Evolutionary conservation across 768 basidiomycete genomes (phyloP).

Genomic region (Tephrocybe rancida): DNA sequence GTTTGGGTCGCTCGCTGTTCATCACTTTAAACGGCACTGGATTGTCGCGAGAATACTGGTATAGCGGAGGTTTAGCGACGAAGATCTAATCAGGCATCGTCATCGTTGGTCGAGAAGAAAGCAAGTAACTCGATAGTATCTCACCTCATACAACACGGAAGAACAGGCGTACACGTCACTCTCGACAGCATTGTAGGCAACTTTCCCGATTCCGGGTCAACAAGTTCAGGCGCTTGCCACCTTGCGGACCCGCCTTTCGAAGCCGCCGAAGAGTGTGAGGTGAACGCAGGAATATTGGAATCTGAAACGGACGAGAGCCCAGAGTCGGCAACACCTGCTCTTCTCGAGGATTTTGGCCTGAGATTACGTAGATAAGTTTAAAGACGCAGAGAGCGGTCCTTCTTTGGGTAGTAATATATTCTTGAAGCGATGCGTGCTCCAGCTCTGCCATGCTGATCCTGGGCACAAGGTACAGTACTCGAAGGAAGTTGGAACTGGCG

Average conservation of each 20-base stretch:
- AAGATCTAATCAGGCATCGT: background rate
- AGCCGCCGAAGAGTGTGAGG: background rate
- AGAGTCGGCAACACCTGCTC: background rate
- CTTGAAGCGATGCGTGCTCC: too few relatives aligned
- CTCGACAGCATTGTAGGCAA: background rate
- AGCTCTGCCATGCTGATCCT: too few relatives aligned
- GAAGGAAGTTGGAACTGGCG: too few relatives aligned
- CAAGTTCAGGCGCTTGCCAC: slow-evolving; percentile 2
- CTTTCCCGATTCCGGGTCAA: background rate
- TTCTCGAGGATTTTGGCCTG: background rate
- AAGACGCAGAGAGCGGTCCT: too few relatives aligned
- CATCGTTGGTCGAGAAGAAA: background rate
- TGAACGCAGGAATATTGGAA: background rate
- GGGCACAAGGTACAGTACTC: too few relatives aligned
- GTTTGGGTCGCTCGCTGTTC: background rate
- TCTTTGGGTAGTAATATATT: too few relatives aligned
- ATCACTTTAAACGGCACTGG: background rate
- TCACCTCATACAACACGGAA: background rate
- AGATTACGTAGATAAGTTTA: too few relatives aligned
- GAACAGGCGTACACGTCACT: background rate
- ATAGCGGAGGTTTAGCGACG: background rate
- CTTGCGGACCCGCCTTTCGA: too few relatives aligned
- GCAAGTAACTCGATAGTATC: too few relatives aligned
- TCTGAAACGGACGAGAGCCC: too few relatives aligned
- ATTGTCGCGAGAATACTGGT: background rate